Base-by-base conservation (phyloP, 805 yeast genomes). In the Yarrowia sp. region DNA sequence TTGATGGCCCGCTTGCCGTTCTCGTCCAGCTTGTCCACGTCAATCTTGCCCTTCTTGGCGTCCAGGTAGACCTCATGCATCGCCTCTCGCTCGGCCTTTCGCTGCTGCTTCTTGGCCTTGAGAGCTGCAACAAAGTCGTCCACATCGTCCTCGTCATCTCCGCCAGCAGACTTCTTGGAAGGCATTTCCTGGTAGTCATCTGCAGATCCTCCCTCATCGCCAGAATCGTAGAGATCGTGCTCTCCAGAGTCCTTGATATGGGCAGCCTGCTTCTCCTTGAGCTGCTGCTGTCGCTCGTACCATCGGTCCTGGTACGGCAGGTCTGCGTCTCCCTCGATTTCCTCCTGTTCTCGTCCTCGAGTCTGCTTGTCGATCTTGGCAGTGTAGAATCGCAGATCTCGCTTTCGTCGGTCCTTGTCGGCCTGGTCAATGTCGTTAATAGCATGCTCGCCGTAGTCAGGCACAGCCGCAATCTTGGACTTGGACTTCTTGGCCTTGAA, bases 1-100 rank as follows among this genome's bases (percentile, higher is more conserved):
- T 90, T 92, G 74, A 95, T 84, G 1, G 98, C 98, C 76, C 99
- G 89, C 82, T 95, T 95, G 64, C 97, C 98, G 71, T 87, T 88
- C 19, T 84, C 87, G 64, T 88, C 97, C 19, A 71, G 69, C 68
- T 83, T 83, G 70, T 82, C 81, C 66, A 88, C 78, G 73, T 92
- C 96, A 71, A 94, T 79, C 71, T 86, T 88, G 55, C 98, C 98
- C 70, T 90, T 92, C 74, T 87, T 88, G 1, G 97, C 97, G 69
- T 82, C 80, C 8, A 85, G 85, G 1, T 97, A 97, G 34, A 79
- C 79, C 34, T 81, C 83, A 73, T 92, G 97, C 0, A 91, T 89
- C 33, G 81, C 78, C 64, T 81, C 81, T 72, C 95, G 85, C 19
- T 82, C 79, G 8, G 78, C 79, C 74, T 86, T 88, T 74, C 83